Evolutionary conservation across 2,329 filamentous ascomycete genomes (phyloP).

Genomic region (Hypoxylon sp.): DNA sequence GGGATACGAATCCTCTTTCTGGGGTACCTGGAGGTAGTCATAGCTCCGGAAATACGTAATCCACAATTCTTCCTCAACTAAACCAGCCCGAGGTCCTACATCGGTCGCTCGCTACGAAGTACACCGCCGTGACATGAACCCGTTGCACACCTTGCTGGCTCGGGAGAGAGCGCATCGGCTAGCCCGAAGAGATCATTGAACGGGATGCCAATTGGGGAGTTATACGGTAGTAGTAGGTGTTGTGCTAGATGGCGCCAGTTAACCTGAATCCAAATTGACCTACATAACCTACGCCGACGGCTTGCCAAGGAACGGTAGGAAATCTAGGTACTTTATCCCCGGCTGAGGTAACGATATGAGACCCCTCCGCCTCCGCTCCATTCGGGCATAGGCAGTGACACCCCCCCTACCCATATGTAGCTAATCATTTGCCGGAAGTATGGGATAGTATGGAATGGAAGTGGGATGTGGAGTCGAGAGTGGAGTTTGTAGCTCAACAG

Average conservation of each 20-base stretch:
- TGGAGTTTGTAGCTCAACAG: conserved; percentile 10
- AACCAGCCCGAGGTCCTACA: conserved; percentile 29
- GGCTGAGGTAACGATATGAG: conserved; percentile 7
- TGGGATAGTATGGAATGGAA: neutral
- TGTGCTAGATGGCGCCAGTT: neutral
- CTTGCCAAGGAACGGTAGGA: conserved; percentile 14
- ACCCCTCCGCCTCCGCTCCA: conserved; percentile 7
- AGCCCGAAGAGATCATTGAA: neutral
- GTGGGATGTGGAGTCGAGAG: conserved; percentile 14
- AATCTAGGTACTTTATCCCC: conserved; percentile 21
- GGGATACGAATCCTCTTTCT: conserved; percentile 5
- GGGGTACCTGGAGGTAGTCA: neutral
- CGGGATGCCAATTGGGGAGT: neutral
- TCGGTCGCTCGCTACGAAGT: neutral
- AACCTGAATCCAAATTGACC: too few relatives aligned
- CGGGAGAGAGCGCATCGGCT: too few relatives aligned
- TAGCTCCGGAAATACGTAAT: conserved; percentile 22
- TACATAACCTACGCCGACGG: neutral
- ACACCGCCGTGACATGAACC: too few relatives aligned
- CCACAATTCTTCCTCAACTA: conserved; percentile 16
- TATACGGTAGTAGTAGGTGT: too few relatives aligned
- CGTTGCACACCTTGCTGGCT: too few relatives aligned
- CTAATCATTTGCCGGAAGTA: neutral
- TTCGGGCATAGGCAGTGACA: neutral
- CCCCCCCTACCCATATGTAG: too few relatives aligned